Evolutionary conservation across 371 early-diverging fungal species (phyloP), one percentile per base, ranked within the genome.

Genomic region (Circinella minor): DNA sequence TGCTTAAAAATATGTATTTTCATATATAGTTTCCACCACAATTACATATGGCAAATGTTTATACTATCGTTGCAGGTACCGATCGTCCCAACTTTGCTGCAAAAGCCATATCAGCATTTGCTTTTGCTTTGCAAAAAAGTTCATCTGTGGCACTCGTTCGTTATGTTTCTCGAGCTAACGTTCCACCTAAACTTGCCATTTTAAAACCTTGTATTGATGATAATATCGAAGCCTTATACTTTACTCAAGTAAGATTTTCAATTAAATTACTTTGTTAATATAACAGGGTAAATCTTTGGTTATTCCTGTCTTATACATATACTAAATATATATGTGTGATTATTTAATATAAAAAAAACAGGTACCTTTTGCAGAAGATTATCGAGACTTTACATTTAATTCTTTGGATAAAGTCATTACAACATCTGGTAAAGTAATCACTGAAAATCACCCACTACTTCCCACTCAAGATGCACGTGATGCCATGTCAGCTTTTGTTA

Each of bases 331-430:
- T 27, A 27, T 27, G 27, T 27, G 27, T 27, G 27, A 27, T 27
- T 27, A 2, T 27, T 27, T 2, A 27, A 27, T 27, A 27, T 1
- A 27, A 27, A 11, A 27, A 39, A 34, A 17, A 46, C 70, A 91
- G 91, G 68, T 92, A 18, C 91, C 94, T 7, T 94, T 88, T 78
- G 81, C 81, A 37, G 91, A 92, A 55, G 94, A 93, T 72, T 69
- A 90, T 36, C 87, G 89, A 1, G 77, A 80, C 10, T 86, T 80
- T 66, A 65, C 80, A 0, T 91, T 91, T 73, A 73, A 84, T 17
- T 77, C 88, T 10, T 66, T 92, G 67, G 80, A 82, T 36, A 72
- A 80, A 36, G 71, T 85, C 3, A 68, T 77, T 11, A 73, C 78
- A 8, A 68, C 74, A 39, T 71, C 76, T n/a, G 84, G 82, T 8